Evolutionary conservation across 208 protist genomes (phyloP).

Genomic region (Leishmania martiniquensis): DNA sequence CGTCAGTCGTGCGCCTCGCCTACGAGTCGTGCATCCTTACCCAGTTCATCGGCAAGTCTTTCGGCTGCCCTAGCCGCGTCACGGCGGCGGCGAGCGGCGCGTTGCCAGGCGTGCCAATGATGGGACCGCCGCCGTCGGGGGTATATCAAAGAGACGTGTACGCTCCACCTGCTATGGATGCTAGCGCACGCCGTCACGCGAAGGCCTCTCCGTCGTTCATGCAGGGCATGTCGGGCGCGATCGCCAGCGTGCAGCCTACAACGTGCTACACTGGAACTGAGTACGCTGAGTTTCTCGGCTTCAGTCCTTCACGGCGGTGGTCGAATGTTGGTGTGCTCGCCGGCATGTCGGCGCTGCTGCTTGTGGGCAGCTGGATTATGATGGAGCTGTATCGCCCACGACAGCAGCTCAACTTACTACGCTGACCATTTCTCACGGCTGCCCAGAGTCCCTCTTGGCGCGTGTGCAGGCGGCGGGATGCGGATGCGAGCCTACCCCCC

Average conservation of each 20-base stretch:
- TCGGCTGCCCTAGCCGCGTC: slow-evolving; percentile 33
- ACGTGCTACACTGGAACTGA: slow-evolving; percentile 60
- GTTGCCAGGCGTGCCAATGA: neutral
- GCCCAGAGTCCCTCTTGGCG: neutral
- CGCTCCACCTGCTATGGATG: neutral
- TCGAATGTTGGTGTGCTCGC: slow-evolving; percentile 47
- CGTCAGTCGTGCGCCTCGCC: slow-evolving; percentile 51
- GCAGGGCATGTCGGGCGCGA: neutral
- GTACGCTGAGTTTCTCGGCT: slow-evolving; percentile 62
- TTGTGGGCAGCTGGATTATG: slow-evolving; percentile 42
- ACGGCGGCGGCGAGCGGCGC: neutral
- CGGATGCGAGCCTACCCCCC: too few relatives aligned
- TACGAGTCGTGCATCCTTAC: slow-evolving; percentile 65
- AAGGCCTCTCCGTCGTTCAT: neutral
- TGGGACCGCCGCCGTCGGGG: neutral
- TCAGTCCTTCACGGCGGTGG: slow-evolving; percentile 42
- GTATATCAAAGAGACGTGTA: too few relatives aligned
- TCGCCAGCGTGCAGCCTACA: neutral
- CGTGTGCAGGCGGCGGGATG: neutral
- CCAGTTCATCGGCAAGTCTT: slow-evolving; percentile 47
- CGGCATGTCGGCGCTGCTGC: slow-evolving; percentile 35
- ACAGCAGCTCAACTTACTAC: slow-evolving; percentile 7
- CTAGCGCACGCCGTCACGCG: neutral
- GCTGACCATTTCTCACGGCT: neutral
- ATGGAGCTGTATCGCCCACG: slow-evolving; percentile 44